Base-by-base conservation (phyloP, 2,329 filamentous ascomycete species). In the Teratosphaeria zuluensis region DNA sequence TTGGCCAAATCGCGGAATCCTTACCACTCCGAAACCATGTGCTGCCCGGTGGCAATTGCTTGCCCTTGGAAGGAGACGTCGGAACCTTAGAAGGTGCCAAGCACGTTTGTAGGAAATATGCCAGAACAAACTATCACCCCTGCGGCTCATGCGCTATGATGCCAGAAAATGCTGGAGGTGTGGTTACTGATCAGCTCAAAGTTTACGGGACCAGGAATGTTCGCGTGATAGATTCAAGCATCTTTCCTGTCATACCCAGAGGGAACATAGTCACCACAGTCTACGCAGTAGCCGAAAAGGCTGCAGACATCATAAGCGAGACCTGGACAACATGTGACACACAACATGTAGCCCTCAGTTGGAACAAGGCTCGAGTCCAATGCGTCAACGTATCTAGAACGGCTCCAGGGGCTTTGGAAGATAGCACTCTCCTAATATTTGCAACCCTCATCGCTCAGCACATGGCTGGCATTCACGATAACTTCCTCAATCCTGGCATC, bases 361-460 rank as follows among this genome's bases (percentile, higher is more conserved):
- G 14, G 33, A 3, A 35, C 33, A 35, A 35, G 33, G 33, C 33
- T 35, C 33, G 33, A 35, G 33, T 38, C 33, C 33, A 38, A 38
- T 38, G 33, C 33, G 33, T 38, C 5, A 8, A 38, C 33, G 33
- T 38, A 38, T 38, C 33, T 38, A 38, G 33, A 38, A 38, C 33
- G 33, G 14, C 33, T 38, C 33, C 33, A 38, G 33, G 4, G 33
- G 33, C 35, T 59, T 19, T 5, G 59, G 53, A 24, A 55, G 42
- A 70, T 87, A 88, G 19, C 80, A 75, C 68, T 84, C 84, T 87
- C 84, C 4, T 87, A 70, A 64, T 83, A 85, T 56, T 78, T 75
- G 62, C 82, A 77, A 66, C 88, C 84, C 61, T 86, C 82, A 0
- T 79, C 75, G 0, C 76, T 81, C 60, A 88, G 68, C 53, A 75